A percentile compares a stretch with the other conserved stretches of the same genome.
These are phyloP conservation scores for Taxillus chinensis DNA, from an alignment of 164 flowering plant genomes.

Conservation along the genomic window DNA sequence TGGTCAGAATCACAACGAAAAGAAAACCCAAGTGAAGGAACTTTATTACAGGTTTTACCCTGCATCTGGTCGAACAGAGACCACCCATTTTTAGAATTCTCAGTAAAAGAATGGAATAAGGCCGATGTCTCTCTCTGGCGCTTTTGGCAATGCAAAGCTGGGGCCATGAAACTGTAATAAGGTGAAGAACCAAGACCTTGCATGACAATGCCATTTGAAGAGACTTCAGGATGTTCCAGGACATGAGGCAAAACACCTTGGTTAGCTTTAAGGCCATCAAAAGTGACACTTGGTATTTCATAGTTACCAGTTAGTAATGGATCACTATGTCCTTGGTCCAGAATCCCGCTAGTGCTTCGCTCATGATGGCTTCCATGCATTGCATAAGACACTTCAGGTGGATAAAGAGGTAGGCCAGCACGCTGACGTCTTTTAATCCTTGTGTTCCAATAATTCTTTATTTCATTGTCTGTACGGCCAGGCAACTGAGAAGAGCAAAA, in stretches of 20 bases:
- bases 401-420: slow-evolving; percentile 89
- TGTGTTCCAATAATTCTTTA: slow-evolving; percentile 97
- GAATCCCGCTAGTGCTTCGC: slow-evolving; percentile 22
- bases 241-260: slow-evolving; percentile 31
- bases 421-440: slow-evolving; percentile 82
- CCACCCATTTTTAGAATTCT: slow-evolving; percentile 20
- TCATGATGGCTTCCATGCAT: slow-evolving; percentile 34
- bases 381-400: slow-evolving; percentile 54
- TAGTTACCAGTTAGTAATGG: slow-evolving; percentile 27
- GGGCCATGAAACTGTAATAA: slow-evolving; percentile 23
- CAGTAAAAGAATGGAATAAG: slow-evolving; percentile 24
- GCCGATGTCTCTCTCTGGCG: slow-evolving; percentile 40
- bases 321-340: slow-evolving; percentile 27
- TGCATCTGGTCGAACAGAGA: slow-evolving; percentile 31
- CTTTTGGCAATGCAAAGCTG: slow-evolving; percentile 35
- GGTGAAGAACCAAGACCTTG: slow-evolving; percentile 39
- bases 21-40: slow-evolving; percentile 31
- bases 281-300: slow-evolving; percentile 50
- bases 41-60: slow-evolving; percentile 26
- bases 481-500: slow-evolving; percentile 48
- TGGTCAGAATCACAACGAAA: slow-evolving; percentile 36
- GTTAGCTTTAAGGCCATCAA: slow-evolving; percentile 37
- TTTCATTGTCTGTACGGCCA: slow-evolving; percentile 98
- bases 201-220: slow-evolving; percentile 29
- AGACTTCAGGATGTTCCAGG: slow-evolving; percentile 34